Conservation (phyloP, 2,329 filamentous ascomycete genomes). For the Penicillium sumatraense region DNA sequence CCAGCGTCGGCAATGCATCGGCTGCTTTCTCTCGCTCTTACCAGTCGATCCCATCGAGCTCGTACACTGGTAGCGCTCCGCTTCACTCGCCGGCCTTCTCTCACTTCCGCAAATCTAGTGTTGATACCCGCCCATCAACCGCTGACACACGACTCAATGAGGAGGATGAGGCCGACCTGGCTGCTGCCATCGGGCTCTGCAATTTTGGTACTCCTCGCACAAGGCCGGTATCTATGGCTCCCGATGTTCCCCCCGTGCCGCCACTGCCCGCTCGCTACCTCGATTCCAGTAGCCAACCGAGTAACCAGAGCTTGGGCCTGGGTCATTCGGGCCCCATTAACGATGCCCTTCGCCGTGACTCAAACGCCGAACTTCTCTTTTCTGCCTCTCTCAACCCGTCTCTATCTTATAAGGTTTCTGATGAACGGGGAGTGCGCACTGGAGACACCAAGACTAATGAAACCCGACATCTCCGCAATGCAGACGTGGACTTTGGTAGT, state of each 20-base stretch:
- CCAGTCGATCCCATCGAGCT: constrained; percentile 68
- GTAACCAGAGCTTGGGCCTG: constrained; percentile 61
- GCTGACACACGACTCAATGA: constrained; percentile 76
- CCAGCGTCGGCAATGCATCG: constrained; percentile 52
- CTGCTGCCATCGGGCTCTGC: constrained; percentile 85
- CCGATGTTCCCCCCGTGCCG: constrained; percentile 84
- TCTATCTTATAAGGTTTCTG: constrained; percentile 53
- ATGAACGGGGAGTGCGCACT: constrained; percentile 69
- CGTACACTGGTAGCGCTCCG: constrained; percentile 60
- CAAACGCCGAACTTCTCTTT: constrained; percentile 46
- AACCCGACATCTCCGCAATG: constrained; percentile 40
- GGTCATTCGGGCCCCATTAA: constrained; percentile 49
- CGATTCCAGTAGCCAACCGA: constrained; percentile 63
- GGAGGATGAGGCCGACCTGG: constrained; percentile 84
- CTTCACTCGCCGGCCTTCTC: constrained; percentile 51
- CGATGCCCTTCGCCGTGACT: constrained; percentile 39
- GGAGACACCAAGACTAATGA: constrained; percentile 59
- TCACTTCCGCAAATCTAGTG: constrained; percentile 74
- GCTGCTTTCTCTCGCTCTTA: constrained; percentile 74
- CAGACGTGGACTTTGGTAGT: constrained; percentile 41
- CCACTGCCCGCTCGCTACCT: constrained; percentile 82
- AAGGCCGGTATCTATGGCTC: constrained; percentile 64
- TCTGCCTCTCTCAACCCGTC: constrained; percentile 50
- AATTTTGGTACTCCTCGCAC: constrained; percentile 82
- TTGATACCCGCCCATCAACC: constrained; percentile 76